Evolutionary conservation across 2,329 filamentous ascomycete species (phyloP).

Genomic region (Pseudogymnoascus sp.): DNA sequence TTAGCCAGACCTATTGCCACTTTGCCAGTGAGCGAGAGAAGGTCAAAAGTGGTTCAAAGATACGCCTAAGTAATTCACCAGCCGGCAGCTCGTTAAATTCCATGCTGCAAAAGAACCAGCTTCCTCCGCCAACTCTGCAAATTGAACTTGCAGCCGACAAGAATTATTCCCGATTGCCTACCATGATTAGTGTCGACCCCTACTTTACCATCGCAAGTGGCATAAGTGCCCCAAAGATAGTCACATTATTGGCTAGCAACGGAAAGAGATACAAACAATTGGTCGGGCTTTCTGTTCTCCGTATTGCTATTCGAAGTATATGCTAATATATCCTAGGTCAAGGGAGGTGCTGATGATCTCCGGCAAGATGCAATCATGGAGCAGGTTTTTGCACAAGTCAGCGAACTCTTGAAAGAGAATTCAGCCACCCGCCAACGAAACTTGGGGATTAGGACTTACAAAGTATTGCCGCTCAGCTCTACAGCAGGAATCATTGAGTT

Average conservation of each 20-base stretch:
- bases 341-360: constrained; percentile 91
- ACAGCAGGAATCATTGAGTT: constrained; percentile 93
- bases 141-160: constrained; percentile 64
- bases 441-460: constrained; percentile 90
- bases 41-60: constrained; percentile 59
- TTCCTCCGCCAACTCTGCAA: constrained; percentile 85
- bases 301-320: constrained; percentile 10
- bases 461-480: constrained; percentile 81
- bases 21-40: constrained; percentile 60
- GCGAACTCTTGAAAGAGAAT: constrained; percentile 77
- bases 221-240: constrained; percentile 87
- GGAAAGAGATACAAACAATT: constrained; percentile 79
- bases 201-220: constrained; percentile 81
- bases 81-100: constrained; percentile 56
- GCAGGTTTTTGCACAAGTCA: constrained; percentile 96
- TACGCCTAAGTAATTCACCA: constrained; percentile 53
- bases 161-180: constrained; percentile 69
- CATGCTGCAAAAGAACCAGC: constrained; percentile 53
- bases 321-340: constrained; percentile 47
- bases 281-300: constrained; percentile 35
- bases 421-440: constrained; percentile 79
- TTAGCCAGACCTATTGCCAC: constrained; percentile 57
- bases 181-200: constrained; percentile 62
- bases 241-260: constrained; percentile 71
- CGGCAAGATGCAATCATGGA: constrained; percentile 99